Conservation (phyloP, 164 flowering plant genomes). For the Tetrastigma voinierianum region DNA sequence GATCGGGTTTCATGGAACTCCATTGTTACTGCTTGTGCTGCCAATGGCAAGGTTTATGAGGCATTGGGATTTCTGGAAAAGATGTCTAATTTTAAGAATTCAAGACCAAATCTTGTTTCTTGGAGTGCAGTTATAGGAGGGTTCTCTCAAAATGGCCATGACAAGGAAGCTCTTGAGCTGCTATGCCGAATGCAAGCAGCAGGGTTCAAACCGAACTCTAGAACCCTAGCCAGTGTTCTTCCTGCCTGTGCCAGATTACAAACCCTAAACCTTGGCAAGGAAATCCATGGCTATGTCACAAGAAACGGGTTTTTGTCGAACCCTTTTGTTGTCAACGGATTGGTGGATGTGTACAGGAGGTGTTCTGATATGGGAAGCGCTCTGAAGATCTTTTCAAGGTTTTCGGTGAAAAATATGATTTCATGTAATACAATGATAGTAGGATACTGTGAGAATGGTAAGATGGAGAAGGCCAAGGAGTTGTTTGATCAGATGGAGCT, state of each 20-base stretch:
- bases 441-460: slow-evolving; percentile 62
- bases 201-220: slow-evolving; percentile 61
- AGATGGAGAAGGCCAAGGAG: slow-evolving; percentile 43
- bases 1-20: slow-evolving; percentile 80
- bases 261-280: slow-evolving; percentile 43
- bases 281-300: slow-evolving; percentile 56
- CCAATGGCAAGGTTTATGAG: slow-evolving; percentile 60
- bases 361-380: slow-evolving; percentile 59
- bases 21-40: slow-evolving; percentile 50
- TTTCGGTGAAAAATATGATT: slow-evolving; percentile 42
- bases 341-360: slow-evolving; percentile 69
- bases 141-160: slow-evolving; percentile 59
- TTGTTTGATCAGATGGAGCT: slow-evolving; percentile 57
- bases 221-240: slow-evolving; percentile 62
- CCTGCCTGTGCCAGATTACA: slow-evolving; percentile 70
- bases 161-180: slow-evolving; percentile 53
- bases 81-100: slow-evolving; percentile 33
- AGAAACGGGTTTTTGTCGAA: slow-evolving; percentile 56
- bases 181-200: slow-evolving; percentile 43
- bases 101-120: slow-evolving; percentile 52
- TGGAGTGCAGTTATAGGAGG: slow-evolving; percentile 84
- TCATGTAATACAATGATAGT: slow-evolving; percentile 79
- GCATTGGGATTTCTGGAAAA: slow-evolving; percentile 48
- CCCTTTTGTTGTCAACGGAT: slow-evolving; percentile 58
- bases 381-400: slow-evolving; percentile 42